Evolutionary conservation across 129 eudicot species (phyloP).

Genomic region (Artemisia annua): DNA sequence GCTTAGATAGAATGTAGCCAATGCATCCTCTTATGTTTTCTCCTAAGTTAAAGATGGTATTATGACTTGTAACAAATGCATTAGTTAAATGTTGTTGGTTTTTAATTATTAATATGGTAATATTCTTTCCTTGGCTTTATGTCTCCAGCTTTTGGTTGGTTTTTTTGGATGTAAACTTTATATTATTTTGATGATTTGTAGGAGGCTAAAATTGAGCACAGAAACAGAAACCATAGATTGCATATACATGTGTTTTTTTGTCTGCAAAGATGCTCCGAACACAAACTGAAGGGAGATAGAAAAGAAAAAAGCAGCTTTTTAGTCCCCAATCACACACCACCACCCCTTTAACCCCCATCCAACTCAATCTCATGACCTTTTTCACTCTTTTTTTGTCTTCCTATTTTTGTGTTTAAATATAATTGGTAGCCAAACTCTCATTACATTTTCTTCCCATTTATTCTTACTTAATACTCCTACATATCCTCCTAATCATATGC

Average conservation of each 20-base stretch:
- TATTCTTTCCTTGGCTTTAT: not conserved
- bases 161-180: not conserved
- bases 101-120: not conserved
- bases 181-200: conserved; percentile 8
- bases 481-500: too few relatives aligned
- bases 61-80: conserved; percentile 26
- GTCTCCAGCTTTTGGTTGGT: conserved; percentile 7
- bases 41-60: not conserved
- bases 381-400: not conserved
- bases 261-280: conserved; percentile 29
- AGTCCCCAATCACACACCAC: conserved; percentile 24
- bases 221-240: conserved; percentile 13
- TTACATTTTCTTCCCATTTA: not conserved
- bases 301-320: conserved; percentile 17
- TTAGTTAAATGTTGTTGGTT: conserved; percentile 4
- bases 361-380: not conserved
- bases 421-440: not conserved
- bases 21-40: not conserved
- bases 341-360: not conserved
- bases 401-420: not conserved
- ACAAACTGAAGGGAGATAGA: conserved; percentile 8
- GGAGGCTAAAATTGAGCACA: too few relatives aligned
- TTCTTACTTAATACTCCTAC: too few relatives aligned
- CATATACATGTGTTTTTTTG: not conserved
- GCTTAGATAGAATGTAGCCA: conserved; percentile 18